Base-by-base conservation (phyloP, 108 stramenopile genomes). In the Cyclotella distinguenda region DNA sequence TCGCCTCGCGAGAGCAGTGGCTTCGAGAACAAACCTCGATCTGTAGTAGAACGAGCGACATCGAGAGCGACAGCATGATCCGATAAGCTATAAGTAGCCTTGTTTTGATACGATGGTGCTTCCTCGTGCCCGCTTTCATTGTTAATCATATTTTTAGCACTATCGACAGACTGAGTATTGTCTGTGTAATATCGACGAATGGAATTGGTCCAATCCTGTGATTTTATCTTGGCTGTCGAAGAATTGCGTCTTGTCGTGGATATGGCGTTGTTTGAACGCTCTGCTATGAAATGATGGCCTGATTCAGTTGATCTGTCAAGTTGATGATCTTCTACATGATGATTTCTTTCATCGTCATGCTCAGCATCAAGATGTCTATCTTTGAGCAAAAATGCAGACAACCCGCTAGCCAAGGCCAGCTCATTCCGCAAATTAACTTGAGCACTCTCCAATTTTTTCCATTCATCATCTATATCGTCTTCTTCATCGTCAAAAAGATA, bases 291-390 rank as follows among this genome's bases (percentile, higher is more conserved):
- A n/a, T n/a, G n/a, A n/a, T n/a, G n/a, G n/a, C n/a, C n/a, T n/a
- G n/a, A n/a, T n/a, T n/a, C n/a, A n/a, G n/a, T n/a, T n/a, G n/a
- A 11, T 42, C 23, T 35, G 23, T 40, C 35, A 34, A 23, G 23
- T 26, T 38, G 40, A 36, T 45, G 22, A 25, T 42, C 11, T n/a
- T 13, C n/a, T 19, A 33, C 25, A 40, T 25, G 19, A 8, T 55
- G 31, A 42, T 45, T 46, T 22, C 23, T 31, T 30, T 65, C 48
- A 22, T 56, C 72, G 21, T 66, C 64, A 49, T 68, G 73, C 12
- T 71, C 39, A 11, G 66, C 84, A 49, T 78, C 80, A n/a, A 31
- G 43, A 58, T 82, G 70, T 38, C 77, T 58, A 42, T 82, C 86
- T 53, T 42, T 23, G 21, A 58, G 30, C 38, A 58, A 58, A 13